Percentiles rank a stretch among this genome's conserved stretches.
Conservation (phyloP, 805 yeast species). For the Candida hungchunana region DNA sequence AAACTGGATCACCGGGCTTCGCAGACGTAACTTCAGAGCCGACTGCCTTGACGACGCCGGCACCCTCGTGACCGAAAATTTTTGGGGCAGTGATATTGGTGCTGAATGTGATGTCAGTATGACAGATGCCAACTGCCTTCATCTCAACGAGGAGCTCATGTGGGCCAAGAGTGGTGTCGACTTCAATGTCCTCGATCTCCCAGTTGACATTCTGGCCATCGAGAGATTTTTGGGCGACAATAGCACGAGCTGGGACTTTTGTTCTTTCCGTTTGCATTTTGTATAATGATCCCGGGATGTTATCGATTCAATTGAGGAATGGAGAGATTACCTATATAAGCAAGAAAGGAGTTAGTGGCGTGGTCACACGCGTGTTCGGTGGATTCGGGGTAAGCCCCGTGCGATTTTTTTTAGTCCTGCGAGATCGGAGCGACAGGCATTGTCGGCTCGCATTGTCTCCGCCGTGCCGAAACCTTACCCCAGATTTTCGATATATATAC, state of each 20-base stretch:
- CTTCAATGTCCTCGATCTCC: constrained; percentile 3
- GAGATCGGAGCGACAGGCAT: no score
- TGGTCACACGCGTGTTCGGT: no score
- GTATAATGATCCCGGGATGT: no score
- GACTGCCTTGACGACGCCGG: constrained; percentile 7
- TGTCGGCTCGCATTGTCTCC: no score
- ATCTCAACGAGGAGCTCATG: constrained; percentile 7
- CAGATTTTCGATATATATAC: no score
- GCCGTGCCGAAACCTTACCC: no score
- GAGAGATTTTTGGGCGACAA: constrained; percentile 5
- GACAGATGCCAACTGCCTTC: constrained; percentile 11
- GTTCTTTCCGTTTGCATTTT: no score
- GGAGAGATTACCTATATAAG: no score
- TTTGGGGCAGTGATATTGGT: constrained; percentile 1
- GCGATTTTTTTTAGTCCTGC: no score
- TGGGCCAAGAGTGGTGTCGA: constrained; percentile 2
- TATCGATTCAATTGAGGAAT: no score
- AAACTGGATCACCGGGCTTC: constrained; percentile 7
- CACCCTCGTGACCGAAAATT: constrained; percentile 12
- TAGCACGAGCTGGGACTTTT: constrained; percentile 7
- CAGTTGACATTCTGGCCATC: constrained; percentile 6
- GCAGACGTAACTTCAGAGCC: constrained; percentile 3
- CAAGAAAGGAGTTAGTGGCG: no score
- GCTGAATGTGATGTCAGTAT: constrained; percentile 8
- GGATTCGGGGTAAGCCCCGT: no score